Evolutionary conservation across 192 early-diverging fungal genomes (phyloP), one percentile per base, ranked within the genome.

Genomic region (Linnemannia elongata): DNA sequence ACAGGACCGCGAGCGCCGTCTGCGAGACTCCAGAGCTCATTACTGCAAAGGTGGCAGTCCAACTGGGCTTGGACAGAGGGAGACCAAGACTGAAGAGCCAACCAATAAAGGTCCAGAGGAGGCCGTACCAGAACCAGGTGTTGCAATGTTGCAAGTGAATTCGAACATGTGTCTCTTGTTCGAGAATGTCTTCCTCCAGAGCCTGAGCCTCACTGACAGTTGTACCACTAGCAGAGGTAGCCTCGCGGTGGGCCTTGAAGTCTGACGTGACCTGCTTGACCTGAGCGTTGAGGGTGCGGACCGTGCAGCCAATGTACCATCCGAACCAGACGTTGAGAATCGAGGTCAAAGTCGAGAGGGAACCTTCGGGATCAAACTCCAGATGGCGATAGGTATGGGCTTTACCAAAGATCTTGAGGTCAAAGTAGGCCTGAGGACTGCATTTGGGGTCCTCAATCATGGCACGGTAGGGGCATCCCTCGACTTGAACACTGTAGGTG

Each of bases 41-140:
- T n/a, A 92, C 70, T 10, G 88, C 89, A 78, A 88, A 93, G 1
- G 87, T 88, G 4, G 91, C 92, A 0, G 92, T 93, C 93, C 93
- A 93, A n/a, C 92, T 82, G 38, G 87, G 84, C 73, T 93, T 93
- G 79, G 88, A 89, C 5, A 93, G 66, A 13, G 93, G 93, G 4
- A 93, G 47, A 47, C 85, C 85, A 41, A 87, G 42, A 36, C 79
- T 81, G 54, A 87, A 81, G 71, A 87, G 30, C 80, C 79, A 81
- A 6, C 85, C 85, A 1, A 63, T 52, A 75, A 87, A 87, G 47
- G 69, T 75, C 85, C 85, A 87, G 38, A 87, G 68, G 27, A 78
- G 52, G 18, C 85, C 85, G 63, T 66, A 78, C 85, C 85, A 87
- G 54, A 87, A 87, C 85, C 85, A 87, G 10, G 78, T 69, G 27